Base-by-base conservation (phyloP, 805 yeast species). In the Kurtzmaniella fragi region DNA sequence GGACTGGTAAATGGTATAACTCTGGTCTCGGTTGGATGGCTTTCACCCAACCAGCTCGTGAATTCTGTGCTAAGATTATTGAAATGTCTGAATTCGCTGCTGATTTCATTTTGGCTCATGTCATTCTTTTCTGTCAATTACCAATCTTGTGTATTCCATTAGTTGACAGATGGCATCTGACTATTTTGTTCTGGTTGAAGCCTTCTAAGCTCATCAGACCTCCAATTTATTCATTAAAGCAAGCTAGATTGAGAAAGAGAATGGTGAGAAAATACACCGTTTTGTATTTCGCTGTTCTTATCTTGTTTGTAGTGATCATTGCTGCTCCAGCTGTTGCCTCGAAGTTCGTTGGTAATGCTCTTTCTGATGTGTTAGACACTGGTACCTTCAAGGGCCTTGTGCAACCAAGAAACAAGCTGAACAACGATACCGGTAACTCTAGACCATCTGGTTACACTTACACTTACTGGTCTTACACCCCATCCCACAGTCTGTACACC, bases 1-100 rank as follows among this genome's bases (percentile, higher is more conserved):
- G 99, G 99, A 86, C 96, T 42, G 99, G 99, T 76, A 90, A 89
- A 68, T 93, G 99, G 99, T 89, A 90, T 64, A 93, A 95, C 43
- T 74, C 86, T 44, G 93, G 95, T 57, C 69, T 91, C 65, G 99
- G 98, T 43, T 80, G 82, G 79, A 80, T 83, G 77, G 96, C 97
- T 15, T 78, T 85, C 75, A 82, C 98, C 27, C 98, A 91, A 71
- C 99, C 99, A 46, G 59, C 85, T 38, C 87, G 99, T 75, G 99
- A 93, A 71, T 87, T 87, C 58, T 75, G 80, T 56, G 97, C 97
- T 50, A 93, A 93, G 78, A 76, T 83, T 47, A 86, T 91, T 53
- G 99, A 93, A 71, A 67, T 86, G 73, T 87, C 96, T 39, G 91
- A 89, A 69, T 93, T 95, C 63, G 91, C 96, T 25, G 96, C 96